Evolutionary conservation across 2,329 filamentous ascomycete genomes (phyloP), one percentile per base, ranked within the genome.

Genomic region (Aspergillus glaucus): DNA sequence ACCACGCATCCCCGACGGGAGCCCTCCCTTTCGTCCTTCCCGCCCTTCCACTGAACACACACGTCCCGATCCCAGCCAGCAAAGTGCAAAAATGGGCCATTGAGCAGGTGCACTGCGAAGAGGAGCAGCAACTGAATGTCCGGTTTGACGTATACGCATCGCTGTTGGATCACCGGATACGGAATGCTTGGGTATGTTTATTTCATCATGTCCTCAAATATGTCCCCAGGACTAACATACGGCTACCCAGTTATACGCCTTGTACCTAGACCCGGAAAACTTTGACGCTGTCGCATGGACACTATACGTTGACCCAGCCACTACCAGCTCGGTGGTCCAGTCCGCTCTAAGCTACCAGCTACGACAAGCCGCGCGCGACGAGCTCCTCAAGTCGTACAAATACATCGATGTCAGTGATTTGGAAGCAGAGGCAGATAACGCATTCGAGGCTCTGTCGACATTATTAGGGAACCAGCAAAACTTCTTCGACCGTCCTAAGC

Each of bases 1-100:
- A 97, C 68, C 93, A 97, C 74, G 90, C 92, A 45, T 95, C 91
- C 2, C 92, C 92, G 0, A 86, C 85, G 19, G 91, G 92, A 50
- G 78, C 84, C n/a, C 78, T 97, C 12, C 93, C 93, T 0, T 97
- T 95, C 70, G 78, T 98, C 40, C 78, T 92, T 7, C 85, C 87
- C 8, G 64, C 58, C 12, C 59, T 73, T 28, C 67, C 71, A 44
- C 54, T 67, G 24, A 67, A 71, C 45, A 62, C 70, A 6, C 62
- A 55, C 46, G 61, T 58, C 52, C 77, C 80, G 2, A 70, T 91
- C 3, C 70, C 81, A 0, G 81, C 85, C 2, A 79, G 74, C 55
- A 87, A 84, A 59, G 74, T 95, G 44, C 79, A 84, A 52, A 80
- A 80, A 65, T 94, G 87, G 78, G 79, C 78, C 3, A 75, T 77